A percentile compares a stretch with the other conserved stretches of the same genome.
phyloP scores from a whole-genome alignment of 306 rosid species.

The Begonia fuchsioides region DNA sequence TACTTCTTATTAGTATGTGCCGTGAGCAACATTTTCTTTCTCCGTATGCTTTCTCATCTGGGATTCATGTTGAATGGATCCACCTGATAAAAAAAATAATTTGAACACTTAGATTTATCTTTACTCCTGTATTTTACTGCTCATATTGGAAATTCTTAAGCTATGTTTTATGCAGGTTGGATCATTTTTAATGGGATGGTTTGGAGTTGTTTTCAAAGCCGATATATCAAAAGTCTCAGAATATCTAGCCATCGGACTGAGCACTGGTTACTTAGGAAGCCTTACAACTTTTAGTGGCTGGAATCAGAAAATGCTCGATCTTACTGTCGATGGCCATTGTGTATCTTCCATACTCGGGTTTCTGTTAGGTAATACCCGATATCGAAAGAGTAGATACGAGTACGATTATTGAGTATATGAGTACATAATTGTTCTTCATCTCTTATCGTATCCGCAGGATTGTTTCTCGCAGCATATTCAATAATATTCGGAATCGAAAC shows the following conservation, averaged over 20 bases:
- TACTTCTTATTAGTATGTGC: too few species aligned
- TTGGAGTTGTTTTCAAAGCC: conserved; percentile 67
- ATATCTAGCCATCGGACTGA: conserved; percentile 52
- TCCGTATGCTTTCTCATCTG: too few species aligned
- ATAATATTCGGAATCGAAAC: conserved; percentile 60
- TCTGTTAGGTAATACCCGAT: conserved; percentile 36
- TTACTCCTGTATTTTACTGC: too few species aligned
- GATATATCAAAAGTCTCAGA: conserved; percentile 52
- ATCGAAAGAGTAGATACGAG: too few species aligned
- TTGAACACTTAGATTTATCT: too few species aligned
- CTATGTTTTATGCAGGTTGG: conserved; percentile 40
- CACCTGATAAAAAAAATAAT: too few species aligned
- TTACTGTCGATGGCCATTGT: conserved; percentile 54
- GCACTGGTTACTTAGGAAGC: conserved; percentile 88
- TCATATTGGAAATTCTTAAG: too few species aligned
- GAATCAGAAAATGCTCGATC: conserved; percentile 91
- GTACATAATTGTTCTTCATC: too few species aligned
- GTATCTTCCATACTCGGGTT: conserved; percentile 47
- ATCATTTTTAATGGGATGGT: conserved; percentile 94
- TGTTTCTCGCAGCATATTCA: conserved; percentile 55
- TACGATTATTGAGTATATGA: too few species aligned
- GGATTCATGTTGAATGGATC: too few species aligned
- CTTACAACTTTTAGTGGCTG: conserved; percentile 91
- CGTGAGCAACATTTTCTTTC: too few species aligned
- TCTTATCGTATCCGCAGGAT: conserved; percentile 27